Evolutionary conservation across 2,329 filamentous ascomycete species (phyloP), one percentile per base, ranked within the genome.

Genomic region (Fusarium cicatricum): DNA sequence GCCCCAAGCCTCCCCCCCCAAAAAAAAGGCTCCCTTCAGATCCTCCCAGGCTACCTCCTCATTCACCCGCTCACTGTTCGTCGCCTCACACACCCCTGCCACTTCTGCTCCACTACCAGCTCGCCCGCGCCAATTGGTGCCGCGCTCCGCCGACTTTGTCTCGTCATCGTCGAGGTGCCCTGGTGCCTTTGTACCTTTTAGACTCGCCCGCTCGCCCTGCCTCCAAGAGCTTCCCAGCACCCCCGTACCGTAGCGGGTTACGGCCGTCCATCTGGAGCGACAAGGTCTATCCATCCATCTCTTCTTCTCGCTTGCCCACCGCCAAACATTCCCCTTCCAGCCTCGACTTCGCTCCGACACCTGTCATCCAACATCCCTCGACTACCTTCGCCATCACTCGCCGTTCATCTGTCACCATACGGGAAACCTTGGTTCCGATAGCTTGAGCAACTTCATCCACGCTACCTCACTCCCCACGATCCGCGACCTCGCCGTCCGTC

Each of bases 131-230:
- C 65, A 68, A 68, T 68, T 68, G 66, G 60, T 64, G 48, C 64
- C 52, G 65, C 52, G 43, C 49, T 56, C 51, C 52, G 60, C 60
- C 58, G 44, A 49, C 54, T 63, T 60, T 68, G 61, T 67, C 66
- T 68, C 66, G 66, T 68, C 64, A 68, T 67, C 57, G 62, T 67
- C 65, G 62, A 68, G 66, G 61, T 50, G 53, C 57, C 58, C 51
- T 66, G 53, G 61, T 64, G 60, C 47, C 58, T 64, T 65, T 65
- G 55, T 65, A 59, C 57, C 52, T 59, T 58, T 62, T 65, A 62
- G 61, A 62, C 48, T 65, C 62, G 57, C 57, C 62, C 60, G 50
- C 58, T 55, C 57, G 62, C 65, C 65, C 65, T 67, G 60, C 61
- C 61, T 62, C 61, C 48, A 52, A 56, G 60, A 64, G 60, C 60